Evolutionary conservation across 2,329 filamentous ascomycete species (phyloP), one percentile per base, ranked within the genome.

Genomic region (Ophiognomonia clavigignenti-juglandacearum): DNA sequence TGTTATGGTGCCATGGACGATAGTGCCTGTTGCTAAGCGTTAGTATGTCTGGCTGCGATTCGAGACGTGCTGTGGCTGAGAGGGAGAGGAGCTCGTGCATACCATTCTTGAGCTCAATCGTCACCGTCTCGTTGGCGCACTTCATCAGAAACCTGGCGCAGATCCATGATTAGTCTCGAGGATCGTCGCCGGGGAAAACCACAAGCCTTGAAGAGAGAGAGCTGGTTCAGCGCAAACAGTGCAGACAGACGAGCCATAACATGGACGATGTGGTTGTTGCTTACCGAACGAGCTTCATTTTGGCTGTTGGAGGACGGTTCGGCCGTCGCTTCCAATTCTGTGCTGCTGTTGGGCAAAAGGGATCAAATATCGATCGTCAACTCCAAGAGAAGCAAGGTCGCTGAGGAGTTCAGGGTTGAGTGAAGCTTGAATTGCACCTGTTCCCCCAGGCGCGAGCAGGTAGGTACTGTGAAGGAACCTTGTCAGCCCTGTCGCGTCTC

Each of bases 51-150:
- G 42, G 3, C 10, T 37, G 29, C 6, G n/a, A 24, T 39, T 26
- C 6, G 14, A 10, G 20, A 36, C 24, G n/a, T 38, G 16, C 8
- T 35, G 14, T 18, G 6, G 5, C 29, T 4, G n/a, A 16, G 32
- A 34, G 31, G 16, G 18, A 10, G 19, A 6, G 14, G 7, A 23
- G 49, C 36, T 11, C 24, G 36, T 10, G 37, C 67, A 38, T 75
- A 93, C 91, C 93, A 80, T 97, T 97, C 71, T 98, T 98, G 58
- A 98, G 78, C 71, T 98, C 93, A 68, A 98, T 88, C 37, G 92
- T 97, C 61, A 97, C 93, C 61, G 93, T 96, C 75, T 98, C 93
- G 70, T 96, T 97, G 70, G 88, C 84, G 71, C 92, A 97, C 78
- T 98, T 98, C 92, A 97, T 97, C 60, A 98, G 77, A 70, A 98